These are phyloP conservation scores for Auricularia sp. DNA, from an alignment of 768 basidiomycete species.

Conservation along the genomic window DNA sequence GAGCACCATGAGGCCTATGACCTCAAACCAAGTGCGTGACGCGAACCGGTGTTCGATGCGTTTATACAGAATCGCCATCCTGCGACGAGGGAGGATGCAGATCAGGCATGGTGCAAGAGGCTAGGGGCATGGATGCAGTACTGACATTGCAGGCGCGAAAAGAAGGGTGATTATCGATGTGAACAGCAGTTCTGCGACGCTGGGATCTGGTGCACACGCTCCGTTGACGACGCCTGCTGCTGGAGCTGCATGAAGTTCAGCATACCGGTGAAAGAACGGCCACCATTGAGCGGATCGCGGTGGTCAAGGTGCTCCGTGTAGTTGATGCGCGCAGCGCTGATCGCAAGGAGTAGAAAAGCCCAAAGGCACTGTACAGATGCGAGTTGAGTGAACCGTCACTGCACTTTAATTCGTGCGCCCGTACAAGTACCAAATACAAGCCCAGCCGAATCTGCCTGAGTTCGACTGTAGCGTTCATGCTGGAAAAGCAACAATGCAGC, in stretches of 20 bases:
- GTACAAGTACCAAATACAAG: neutral
- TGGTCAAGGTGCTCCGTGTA: constrained; percentile 20
- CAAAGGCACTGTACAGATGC: neutral
- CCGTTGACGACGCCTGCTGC: neutral
- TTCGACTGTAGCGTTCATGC: neutral
- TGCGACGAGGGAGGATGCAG: neutral
- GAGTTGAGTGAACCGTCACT: neutral
- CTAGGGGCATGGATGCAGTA: neutral
- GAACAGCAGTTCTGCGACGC: constrained; percentile 21
- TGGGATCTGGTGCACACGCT: constrained; percentile 14
- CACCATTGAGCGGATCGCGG: constrained; percentile 21
- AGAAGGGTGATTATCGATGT: constrained; percentile 16
- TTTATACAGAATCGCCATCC: constrained; percentile 6
- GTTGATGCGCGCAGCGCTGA: constrained; percentile 17
- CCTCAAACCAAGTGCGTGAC: constrained; percentile 13
- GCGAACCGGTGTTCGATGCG: constrained; percentile 4
- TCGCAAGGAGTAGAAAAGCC: constrained; percentile 14
- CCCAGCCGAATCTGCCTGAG: constrained; percentile 1
- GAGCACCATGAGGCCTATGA: constrained; percentile 13
- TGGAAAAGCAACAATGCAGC: neutral
- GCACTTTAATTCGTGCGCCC: neutral
- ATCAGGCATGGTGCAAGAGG: too few relatives aligned
- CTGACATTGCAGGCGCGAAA: constrained; percentile 17
- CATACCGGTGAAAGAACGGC: constrained; percentile 17
- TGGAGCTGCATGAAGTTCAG: neutral